A percentile compares a stretch with the other conserved stretches of the same genome.
phyloP scores from a whole-genome alignment of 1,139 yeast genomes.

The Debaryomyces psychrophilus region DNA sequence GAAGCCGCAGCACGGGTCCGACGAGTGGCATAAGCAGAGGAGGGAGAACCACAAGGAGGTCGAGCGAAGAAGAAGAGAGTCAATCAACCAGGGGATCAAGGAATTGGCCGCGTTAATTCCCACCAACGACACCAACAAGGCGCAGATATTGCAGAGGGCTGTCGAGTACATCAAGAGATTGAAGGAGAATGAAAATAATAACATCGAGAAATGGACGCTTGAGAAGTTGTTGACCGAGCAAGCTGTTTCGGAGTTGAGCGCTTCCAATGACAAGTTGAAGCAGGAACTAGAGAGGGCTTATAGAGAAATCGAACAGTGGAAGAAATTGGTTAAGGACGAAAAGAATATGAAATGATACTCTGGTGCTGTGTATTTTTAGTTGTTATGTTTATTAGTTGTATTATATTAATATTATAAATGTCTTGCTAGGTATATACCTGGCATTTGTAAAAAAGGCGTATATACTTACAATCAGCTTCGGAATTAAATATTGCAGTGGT shows the following conservation, averaged over 20 bases:
- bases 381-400: slow-evolving; percentile 10
- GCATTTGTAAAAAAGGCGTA: not conserved
- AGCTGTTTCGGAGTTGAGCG: slow-evolving; percentile 77
- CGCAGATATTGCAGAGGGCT: slow-evolving; percentile 84
- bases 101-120: slow-evolving; percentile 84
- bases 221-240: slow-evolving; percentile 92
- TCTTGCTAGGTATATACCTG: not conserved
- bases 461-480: not conserved
- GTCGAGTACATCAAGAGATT: slow-evolving; percentile 87
- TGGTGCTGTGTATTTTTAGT: slow-evolving; percentile 4
- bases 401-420: slow-evolving; percentile 8
- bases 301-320: slow-evolving; percentile 86
- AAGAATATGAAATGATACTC: slow-evolving; percentile 7
- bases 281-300: slow-evolving; percentile 87
- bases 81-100: slow-evolving; percentile 85
- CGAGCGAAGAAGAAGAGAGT: slow-evolving; percentile 93
- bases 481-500: not conserved
- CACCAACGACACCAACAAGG: slow-evolving; percentile 86
- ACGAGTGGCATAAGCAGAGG: slow-evolving; percentile 86
- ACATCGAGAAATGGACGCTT: slow-evolving; percentile 91
- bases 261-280: slow-evolving; percentile 78
- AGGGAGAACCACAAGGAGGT: slow-evolving; percentile 96
- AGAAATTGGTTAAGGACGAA: slow-evolving; percentile 43
- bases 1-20: slow-evolving; percentile 66
- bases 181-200: slow-evolving; percentile 84